A percentile compares a stretch with the other conserved stretches of the same genome.
Conservation (phyloP, 2,329 filamentous ascomycete genomes). For the Epichloe uncinata region DNA sequence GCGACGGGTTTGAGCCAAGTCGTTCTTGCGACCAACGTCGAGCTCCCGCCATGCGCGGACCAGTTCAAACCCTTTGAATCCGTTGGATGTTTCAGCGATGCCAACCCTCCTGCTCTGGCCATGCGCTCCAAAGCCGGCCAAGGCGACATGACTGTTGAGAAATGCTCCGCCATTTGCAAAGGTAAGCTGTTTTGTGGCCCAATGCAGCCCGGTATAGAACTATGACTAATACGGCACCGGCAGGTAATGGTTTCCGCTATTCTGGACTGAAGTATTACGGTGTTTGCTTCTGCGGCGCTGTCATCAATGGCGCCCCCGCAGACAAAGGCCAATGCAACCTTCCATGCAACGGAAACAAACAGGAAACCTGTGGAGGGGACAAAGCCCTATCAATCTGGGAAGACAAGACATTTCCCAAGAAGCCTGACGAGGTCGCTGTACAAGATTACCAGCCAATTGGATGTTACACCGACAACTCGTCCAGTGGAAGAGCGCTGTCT, state of each 20-base stretch:
- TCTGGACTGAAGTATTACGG: conserved; percentile 39
- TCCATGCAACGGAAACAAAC: conserved; percentile 33
- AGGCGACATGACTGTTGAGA: conserved; percentile 32
- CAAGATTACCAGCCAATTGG: conserved; percentile 45
- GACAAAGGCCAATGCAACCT: conserved; percentile 42
- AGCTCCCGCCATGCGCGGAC: conserved; percentile 30
- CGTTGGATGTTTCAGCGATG: conserved; percentile 34
- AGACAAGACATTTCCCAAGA: conserved; percentile 33
- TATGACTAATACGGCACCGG: neutral
- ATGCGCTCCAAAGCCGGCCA: conserved; percentile 26
- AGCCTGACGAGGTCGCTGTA: conserved; percentile 30
- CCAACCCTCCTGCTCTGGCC: conserved; percentile 22
- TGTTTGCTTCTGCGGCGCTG: conserved; percentile 39
- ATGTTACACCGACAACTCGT: conserved; percentile 40
- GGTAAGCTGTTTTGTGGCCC: conserved; percentile 15
- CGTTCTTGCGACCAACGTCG: conserved; percentile 26
- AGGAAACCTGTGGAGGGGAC: conserved; percentile 34
- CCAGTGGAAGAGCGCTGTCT: conserved; percentile 29
- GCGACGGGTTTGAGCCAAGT: no score
- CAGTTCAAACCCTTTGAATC: conserved; percentile 34
- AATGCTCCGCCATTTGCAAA: conserved; percentile 36
- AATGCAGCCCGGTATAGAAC: neutral
- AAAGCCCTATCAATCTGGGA: conserved; percentile 33
- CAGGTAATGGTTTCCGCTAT: conserved; percentile 35
- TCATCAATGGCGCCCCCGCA: conserved; percentile 38